Percentiles rank a stretch among this genome's conserved stretches.
Evolutionary conservation across 306 rosid genomes (phyloP).

Genomic region (Vigna trinervia): DNA sequence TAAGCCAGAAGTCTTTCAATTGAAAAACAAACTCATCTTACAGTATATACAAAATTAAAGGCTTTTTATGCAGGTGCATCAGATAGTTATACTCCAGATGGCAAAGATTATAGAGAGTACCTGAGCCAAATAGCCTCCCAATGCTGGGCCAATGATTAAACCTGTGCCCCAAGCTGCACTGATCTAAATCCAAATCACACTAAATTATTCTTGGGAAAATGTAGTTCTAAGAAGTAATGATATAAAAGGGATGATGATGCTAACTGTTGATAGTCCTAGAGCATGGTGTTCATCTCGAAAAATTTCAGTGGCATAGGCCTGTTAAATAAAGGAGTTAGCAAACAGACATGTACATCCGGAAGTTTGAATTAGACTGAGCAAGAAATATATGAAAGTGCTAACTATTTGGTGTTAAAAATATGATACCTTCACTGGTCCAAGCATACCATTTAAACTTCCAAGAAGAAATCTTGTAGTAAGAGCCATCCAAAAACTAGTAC

Average conservation of each 20-base stretch:
- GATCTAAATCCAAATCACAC: conserved; percentile 57
- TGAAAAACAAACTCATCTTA: no score
- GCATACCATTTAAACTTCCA: conserved; percentile 77
- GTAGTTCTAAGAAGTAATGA: neutral
- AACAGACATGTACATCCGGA: neutral
- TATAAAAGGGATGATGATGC: conserved; percentile 41
- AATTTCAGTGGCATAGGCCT: conserved; percentile 87
- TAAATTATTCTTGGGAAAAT: conserved; percentile 4
- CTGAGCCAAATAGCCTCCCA: conserved; percentile 94
- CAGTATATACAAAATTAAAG: neutral
- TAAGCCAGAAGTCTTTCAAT: no score
- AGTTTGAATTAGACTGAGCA: neutral
- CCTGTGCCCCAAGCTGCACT: conserved; percentile 85
- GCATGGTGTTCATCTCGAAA: conserved; percentile 80
- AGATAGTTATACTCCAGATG: conserved; percentile 1
- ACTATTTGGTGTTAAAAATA: neutral
- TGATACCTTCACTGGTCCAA: conserved; percentile 89
- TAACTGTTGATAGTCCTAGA: conserved; percentile 78
- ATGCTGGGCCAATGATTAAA: conserved; percentile 83
- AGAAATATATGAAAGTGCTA: neutral
- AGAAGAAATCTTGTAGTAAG: conserved; percentile 74
- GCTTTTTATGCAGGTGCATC: neutral
- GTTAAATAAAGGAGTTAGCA: conserved; percentile 39
- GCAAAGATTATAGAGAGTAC: conserved; percentile 49
- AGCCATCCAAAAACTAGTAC: conserved; percentile 94